Conservation (phyloP, 2,329 filamentous ascomycete species). For the Ambrosiella xylebori region DNA sequence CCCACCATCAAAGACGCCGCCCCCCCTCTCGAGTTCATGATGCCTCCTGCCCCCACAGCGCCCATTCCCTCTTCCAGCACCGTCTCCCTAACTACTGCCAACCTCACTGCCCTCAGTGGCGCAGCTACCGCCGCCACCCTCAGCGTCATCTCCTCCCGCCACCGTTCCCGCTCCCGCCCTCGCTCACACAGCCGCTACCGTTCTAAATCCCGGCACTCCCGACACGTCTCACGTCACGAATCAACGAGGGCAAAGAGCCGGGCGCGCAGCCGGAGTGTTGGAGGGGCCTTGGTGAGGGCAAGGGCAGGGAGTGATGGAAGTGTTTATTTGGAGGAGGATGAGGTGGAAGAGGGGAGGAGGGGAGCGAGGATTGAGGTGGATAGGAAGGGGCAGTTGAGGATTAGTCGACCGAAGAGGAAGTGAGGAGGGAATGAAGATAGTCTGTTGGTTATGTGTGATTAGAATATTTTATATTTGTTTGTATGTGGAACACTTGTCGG, state of each 20-base stretch:
- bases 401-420: slow-evolving; percentile 50
- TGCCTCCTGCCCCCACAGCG: slow-evolving; percentile 10
- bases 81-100: slow-evolving; percentile 16
- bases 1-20: slow-evolving; percentile 1
- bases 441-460: neutral
- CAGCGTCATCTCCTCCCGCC: neutral
- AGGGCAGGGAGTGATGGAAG: slow-evolving; percentile 30
- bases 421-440: neutral
- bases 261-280: slow-evolving; percentile 3
- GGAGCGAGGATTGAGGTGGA: slow-evolving; percentile 66
- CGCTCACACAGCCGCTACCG: slow-evolving; percentile 1
- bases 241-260: slow-evolving; percentile 1
- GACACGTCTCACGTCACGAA: slow-evolving; percentile 6
- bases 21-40: neutral
- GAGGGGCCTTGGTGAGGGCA: neutral
- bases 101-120: slow-evolving; percentile 18
- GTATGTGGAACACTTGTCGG: neutral
- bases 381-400: slow-evolving; percentile 88
- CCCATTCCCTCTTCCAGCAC: slow-evolving; percentile 16
- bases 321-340: slow-evolving; percentile 45
- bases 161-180: slow-evolving; percentile 5
- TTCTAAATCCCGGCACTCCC: slow-evolving; percentile 2
- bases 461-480: neutral
- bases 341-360: slow-evolving; percentile 34
- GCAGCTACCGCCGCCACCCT: slow-evolving; percentile 18